These are phyloP conservation scores for Globisporangium middletonii DNA, from an alignment of 352 stramenopile genomes.

Conservation along the genomic window DNA sequence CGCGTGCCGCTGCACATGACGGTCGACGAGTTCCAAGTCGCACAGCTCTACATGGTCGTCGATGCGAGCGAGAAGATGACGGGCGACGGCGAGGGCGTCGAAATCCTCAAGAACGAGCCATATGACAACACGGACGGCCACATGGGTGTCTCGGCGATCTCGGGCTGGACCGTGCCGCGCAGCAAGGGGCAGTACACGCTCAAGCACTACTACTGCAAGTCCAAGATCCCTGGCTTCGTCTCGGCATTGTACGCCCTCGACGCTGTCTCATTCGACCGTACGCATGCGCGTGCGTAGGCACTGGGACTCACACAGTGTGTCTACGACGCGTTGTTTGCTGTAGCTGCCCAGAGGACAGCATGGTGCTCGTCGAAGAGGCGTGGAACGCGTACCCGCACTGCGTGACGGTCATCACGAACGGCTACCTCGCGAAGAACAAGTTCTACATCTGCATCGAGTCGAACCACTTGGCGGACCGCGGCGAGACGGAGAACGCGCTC, in stretches of 20 bases:
- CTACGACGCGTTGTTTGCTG: background rate
- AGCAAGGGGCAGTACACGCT: constrained; percentile 86
- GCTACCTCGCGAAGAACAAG: constrained; percentile 82
- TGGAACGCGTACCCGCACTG: constrained; percentile 88
- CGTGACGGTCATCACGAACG: constrained; percentile 81
- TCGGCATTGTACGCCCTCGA: constrained; percentile 56
- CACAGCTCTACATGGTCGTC: constrained; percentile 85
- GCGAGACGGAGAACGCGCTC: constrained; percentile 63
- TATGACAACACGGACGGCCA: constrained; percentile 74
- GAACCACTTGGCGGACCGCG: constrained; percentile 53
- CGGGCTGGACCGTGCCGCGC: constrained; percentile 56
- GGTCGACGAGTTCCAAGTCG: constrained; percentile 82
- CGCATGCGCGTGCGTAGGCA: background rate
- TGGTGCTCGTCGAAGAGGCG: constrained; percentile 82
- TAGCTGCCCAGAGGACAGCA: constrained; percentile 79
- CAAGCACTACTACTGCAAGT: constrained; percentile 88
- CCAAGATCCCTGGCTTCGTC: constrained; percentile 75
- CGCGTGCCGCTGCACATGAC: constrained; percentile 84
- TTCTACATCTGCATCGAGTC: constrained; percentile 87
- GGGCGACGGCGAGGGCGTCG: constrained; percentile 76
- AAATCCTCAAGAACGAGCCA: constrained; percentile 73
- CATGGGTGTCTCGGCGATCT: constrained; percentile 72
- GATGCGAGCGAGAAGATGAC: constrained; percentile 83
- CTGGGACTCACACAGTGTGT: background rate
- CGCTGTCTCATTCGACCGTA: background rate